Evolutionary conservation across 1,284 basidiomycete species (phyloP), one percentile per base, ranked within the genome.

Genomic region (Cerioporus squamosus): DNA sequence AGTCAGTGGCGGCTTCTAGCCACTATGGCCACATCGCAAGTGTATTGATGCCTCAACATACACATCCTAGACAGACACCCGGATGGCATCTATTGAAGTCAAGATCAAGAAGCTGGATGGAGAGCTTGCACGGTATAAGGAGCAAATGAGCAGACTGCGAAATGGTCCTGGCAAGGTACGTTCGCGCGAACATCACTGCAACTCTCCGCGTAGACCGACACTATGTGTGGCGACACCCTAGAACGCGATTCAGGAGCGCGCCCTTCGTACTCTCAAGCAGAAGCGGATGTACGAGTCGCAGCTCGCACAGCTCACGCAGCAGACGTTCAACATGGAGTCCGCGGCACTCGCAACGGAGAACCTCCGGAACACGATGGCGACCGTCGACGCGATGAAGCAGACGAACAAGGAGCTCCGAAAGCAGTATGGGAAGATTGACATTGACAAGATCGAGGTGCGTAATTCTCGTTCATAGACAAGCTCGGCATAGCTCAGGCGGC

Each of bases 311-410:
- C 82, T 99, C 15, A 83, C 92, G 48, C 97, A 99, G 73, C 97
- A 99, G 75, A 90, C 93, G 22, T 99, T 95, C 81, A 99, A 99
- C 77, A 99, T 99, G 94, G 97, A 99, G 78, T 96, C 94, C 62
- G 93, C 97, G 23, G 87, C 92, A 10, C 88, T 99, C 75, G 91
- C 95, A 17, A 98, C 97, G 4, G 97, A 99, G 77, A 99, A 99
- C 75, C 77, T 99, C 66, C 87, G 95, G 62, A 99, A 98, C 72
- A 99, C 97, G 68, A 99, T 99, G 97, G 97, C 95, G n/a, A 99
- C 97, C 0, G 90, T 99, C 22, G 95, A 98, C 69, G 97, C 95
- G 5, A 98, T 99, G 96, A 88, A 95, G 72, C 75, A 85, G n/a
- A 96, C 97, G 18, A 98, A 98, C 79, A 98, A 97, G 79, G 95